Percentiles rank a stretch among this genome's conserved stretches.
Evolutionary conservation across 805 yeast species (phyloP).

Genomic region (Debaryomyces castellii): DNA sequence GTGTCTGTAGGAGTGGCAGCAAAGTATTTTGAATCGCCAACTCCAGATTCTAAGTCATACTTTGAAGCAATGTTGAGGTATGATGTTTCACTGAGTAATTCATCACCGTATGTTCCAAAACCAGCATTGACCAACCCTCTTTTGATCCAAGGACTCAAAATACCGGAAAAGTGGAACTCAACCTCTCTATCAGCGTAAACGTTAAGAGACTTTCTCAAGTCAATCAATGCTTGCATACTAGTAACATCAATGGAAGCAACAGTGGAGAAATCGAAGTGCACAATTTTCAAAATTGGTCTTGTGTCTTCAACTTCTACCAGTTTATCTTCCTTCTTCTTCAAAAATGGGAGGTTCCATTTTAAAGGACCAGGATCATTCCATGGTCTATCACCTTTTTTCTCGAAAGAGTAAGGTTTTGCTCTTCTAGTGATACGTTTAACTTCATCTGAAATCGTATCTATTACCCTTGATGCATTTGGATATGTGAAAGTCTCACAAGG

Average conservation of each 20-base stretch:
- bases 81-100: conserved; percentile 35
- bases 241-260: conserved; percentile 79
- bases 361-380: conserved; percentile 89
- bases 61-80: conserved; percentile 39
- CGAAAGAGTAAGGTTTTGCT: conserved; percentile 45
- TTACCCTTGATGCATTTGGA: conserved; percentile 74
- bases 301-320: conserved; percentile 29
- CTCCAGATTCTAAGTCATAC: conserved; percentile 31
- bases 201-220: conserved; percentile 69
- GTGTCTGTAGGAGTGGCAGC: conserved; percentile 65
- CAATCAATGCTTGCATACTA: conserved; percentile 74
- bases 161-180: conserved; percentile 87
- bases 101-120: conserved; percentile 61
- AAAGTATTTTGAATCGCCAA: conserved; percentile 30
- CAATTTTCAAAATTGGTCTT: conserved; percentile 66
- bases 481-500: conserved; percentile 80
- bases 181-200: conserved; percentile 78
- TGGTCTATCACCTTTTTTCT: conserved; percentile 62
- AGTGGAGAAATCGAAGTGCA: conserved; percentile 80
- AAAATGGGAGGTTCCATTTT: conserved; percentile 34
- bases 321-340: conserved; percentile 15
- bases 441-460: conserved; percentile 67
- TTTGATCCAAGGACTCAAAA: conserved; percentile 83
- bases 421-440: conserved; percentile 61
- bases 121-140: conserved; percentile 74